Evolutionary conservation across 2,329 filamentous ascomycete genomes (phyloP).

Genomic region (Fusarium vanettenii): DNA sequence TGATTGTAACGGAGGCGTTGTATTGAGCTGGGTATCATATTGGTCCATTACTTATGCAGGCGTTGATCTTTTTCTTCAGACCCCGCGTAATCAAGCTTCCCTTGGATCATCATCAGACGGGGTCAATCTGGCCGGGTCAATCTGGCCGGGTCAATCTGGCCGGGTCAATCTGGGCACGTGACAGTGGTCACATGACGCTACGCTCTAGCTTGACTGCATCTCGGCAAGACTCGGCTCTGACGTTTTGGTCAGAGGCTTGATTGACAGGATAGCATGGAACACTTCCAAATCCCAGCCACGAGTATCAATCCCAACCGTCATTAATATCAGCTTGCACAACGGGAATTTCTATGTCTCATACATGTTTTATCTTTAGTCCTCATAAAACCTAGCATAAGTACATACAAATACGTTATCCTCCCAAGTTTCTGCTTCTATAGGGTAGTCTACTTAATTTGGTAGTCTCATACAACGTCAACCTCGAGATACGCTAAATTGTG

Average conservation of each 20-base stretch:
- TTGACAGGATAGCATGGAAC: too few relatives aligned
- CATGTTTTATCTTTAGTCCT: not conserved
- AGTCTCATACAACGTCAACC: not conserved
- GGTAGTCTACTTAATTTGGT: too few relatives aligned
- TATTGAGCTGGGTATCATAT: not conserved
- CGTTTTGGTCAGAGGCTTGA: too few relatives aligned
- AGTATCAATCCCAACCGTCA: not conserved
- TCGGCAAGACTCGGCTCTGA: not conserved
- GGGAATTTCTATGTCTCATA: not conserved
- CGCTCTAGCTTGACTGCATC: not conserved
- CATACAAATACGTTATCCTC: accelerated
- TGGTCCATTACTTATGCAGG: not conserved
- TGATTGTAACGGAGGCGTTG: not conserved
- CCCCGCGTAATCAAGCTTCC: not conserved
- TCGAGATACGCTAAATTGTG: not conserved
- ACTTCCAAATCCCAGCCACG: too few relatives aligned
- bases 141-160: not conserved
- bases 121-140: too few relatives aligned
- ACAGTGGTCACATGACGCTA: not conserved
- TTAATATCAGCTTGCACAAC: not conserved
- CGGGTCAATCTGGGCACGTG: not conserved
- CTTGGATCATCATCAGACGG: too few relatives aligned
- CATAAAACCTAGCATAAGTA: not conserved
- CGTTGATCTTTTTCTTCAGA: not conserved
- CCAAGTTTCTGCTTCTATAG: not conserved